Percentiles rank a stretch among this genome's conserved stretches.
These are phyloP conservation scores for Toxicodendron radicans DNA, from an alignment of 345 rosid species.

Conservation along the genomic window DNA sequence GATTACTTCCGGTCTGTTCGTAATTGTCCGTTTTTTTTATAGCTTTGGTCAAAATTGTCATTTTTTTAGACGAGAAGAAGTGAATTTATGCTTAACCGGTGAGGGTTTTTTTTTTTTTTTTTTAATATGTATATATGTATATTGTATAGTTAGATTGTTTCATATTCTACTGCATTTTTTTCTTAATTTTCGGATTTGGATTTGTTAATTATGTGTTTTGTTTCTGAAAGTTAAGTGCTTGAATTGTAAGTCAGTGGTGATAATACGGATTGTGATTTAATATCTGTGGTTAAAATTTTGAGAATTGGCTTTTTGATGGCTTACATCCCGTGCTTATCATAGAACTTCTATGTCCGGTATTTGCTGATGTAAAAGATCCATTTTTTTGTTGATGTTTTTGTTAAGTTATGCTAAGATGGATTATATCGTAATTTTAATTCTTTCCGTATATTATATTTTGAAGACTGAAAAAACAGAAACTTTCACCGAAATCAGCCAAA, in stretches of 20 bases:
- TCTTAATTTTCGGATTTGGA: neutral
- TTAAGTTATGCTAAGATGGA: neutral
- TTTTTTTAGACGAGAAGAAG: neutral
- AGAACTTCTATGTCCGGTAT: neutral
- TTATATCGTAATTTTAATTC: neutral
- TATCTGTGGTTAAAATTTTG: neutral
- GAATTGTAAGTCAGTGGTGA: slow-evolving; percentile 2
- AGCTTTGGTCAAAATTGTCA: neutral
- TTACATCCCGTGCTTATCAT: neutral
- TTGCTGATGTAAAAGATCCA: neutral
- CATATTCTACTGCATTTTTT: neutral
- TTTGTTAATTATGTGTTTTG: neutral
- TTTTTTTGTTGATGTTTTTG: neutral
- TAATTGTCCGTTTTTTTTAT: neutral
- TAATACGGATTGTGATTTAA: neutral
- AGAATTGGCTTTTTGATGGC: neutral
- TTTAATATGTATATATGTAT: neutral
- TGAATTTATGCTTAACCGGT: neutral
- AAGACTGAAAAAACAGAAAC: neutral
- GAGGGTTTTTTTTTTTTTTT: neutral
- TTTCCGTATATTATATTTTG: neutral
- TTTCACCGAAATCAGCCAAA: neutral
- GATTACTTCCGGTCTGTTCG: neutral
- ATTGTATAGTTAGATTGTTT: neutral
- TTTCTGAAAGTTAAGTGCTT: neutral